These are phyloP conservation scores for Parathielavia appendiculata DNA, from an alignment of 495 filamentous ascomycete genomes.

Conservation along the genomic window DNA sequence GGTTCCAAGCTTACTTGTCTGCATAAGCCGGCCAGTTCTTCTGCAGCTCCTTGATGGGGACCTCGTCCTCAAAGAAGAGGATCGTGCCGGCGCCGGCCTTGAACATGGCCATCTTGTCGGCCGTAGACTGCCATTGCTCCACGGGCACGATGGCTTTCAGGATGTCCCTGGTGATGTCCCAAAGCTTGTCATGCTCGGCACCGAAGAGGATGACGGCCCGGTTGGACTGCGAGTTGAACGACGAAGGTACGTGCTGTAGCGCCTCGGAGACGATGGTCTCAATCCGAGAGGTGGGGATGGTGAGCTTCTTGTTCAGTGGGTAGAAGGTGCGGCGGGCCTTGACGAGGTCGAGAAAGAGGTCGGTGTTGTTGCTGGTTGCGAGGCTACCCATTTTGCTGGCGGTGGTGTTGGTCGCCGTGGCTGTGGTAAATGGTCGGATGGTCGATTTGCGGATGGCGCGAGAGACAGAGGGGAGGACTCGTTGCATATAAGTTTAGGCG, in stretches of 20 bases:
- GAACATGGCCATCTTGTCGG: slow-evolving; percentile 47
- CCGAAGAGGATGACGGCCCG: slow-evolving; percentile 58
- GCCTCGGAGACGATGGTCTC: slow-evolving; percentile 51
- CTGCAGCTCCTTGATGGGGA: slow-evolving; percentile 47
- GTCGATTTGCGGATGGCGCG: not conserved
- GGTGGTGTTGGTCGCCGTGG: slow-evolving; percentile 13
- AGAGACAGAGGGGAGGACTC: not conserved
- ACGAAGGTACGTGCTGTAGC: slow-evolving; percentile 51
- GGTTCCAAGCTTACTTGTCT: slow-evolving; percentile 38
- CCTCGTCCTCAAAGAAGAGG: slow-evolving; percentile 60
- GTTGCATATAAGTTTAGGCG: not conserved
- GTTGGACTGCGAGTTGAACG: slow-evolving; percentile 64
- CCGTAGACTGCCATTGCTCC: slow-evolving; percentile 48
- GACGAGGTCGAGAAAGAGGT: slow-evolving; percentile 49
- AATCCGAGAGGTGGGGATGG: slow-evolving; percentile 48
- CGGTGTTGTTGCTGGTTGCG: slow-evolving; percentile 21
- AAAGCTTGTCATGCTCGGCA: slow-evolving; percentile 60
- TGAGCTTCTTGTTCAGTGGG: slow-evolving; percentile 50
- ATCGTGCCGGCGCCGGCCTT: slow-evolving; percentile 55
- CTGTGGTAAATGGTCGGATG: not conserved
- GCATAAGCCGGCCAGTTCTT: slow-evolving; percentile 52
- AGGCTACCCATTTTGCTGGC: slow-evolving; percentile 19
- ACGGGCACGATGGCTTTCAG: slow-evolving; percentile 56
- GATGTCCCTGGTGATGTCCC: slow-evolving; percentile 51
- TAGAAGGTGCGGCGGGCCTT: slow-evolving; percentile 57